These are phyloP conservation scores for Tulasnella sp. DNA, from an alignment of 768 basidiomycete species.

Conservation along the genomic window DNA sequence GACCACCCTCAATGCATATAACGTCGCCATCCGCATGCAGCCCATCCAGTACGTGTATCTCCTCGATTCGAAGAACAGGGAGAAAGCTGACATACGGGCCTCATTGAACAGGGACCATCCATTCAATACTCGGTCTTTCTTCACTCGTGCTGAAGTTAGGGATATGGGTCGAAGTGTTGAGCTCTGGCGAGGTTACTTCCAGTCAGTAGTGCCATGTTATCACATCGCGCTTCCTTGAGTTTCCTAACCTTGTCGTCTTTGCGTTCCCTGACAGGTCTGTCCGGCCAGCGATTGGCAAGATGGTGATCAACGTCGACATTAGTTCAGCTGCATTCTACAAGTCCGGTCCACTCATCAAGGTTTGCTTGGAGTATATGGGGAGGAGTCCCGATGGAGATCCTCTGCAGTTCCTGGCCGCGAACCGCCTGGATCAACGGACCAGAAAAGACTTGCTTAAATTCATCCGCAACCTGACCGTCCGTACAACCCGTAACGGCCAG, in stretches of 20 bases:
- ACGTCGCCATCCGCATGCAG: conserved; percentile 68
- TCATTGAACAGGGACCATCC: conserved; percentile 41
- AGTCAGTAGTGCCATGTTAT: conserved; percentile 29
- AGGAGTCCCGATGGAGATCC: conserved; percentile 30
- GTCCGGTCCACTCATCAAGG: conserved; percentile 47
- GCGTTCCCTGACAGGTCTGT: conserved; percentile 40
- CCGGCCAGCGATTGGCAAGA: conserved; percentile 52
- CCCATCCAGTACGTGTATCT: conserved; percentile 40
- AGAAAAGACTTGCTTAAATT: conserved; percentile 7
- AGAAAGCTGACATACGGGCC: not conserved
- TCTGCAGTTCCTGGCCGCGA: conserved; percentile 25
- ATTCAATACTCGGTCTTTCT: conserved; percentile 69
- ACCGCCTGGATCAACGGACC: conserved; percentile 14
- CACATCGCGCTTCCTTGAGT: not conserved
- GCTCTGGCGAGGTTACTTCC: conserved; percentile 75
- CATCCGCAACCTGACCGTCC: conserved; percentile 8
- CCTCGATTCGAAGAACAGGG: not conserved
- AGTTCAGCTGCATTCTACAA: conserved; percentile 63
- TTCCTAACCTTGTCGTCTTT: not conserved
- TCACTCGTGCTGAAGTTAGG: conserved; percentile 47
- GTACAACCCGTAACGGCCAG: not conserved
- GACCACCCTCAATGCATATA: conserved; percentile 54
- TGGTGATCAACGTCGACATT: conserved; percentile 71
- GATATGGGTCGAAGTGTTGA: conserved; percentile 49
- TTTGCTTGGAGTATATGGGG: conserved; percentile 51